Evolutionary conservation across 805 yeast genomes (phyloP), one percentile per base, ranked within the genome.

Genomic region (Candida silvicultrix): DNA sequence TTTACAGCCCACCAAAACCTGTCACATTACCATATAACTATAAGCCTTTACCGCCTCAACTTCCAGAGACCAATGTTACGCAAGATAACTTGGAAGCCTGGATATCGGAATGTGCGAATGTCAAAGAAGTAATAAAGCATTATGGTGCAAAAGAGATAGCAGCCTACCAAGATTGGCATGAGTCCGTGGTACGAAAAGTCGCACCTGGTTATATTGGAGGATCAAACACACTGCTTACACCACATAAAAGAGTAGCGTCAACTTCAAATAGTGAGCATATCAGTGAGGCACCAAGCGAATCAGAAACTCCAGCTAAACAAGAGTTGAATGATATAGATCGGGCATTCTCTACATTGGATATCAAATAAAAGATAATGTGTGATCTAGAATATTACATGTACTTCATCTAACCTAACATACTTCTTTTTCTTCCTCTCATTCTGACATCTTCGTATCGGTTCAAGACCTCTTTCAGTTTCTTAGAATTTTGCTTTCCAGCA

Each of bases 341-440:
- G 25, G 66, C 51, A 10, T 50, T 63, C 43, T 41, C 52, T 21
- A 40, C 42, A 8, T 16, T 54, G 19, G 45, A 44, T 38, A 35
- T 52, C 4, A 18, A 35, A 16, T 39, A 38, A 35, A 41, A 15
- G 31, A 28, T 28, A 28, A 28, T 28, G 31, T 10, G 15, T 10
- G 9, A 6, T 23, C 9, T 5, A 23, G 5, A 23, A 23, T 5
- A 28, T 28, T 28, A 28, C 31, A 28, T 28, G 31, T 28, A 28
- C 12, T 10, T 8, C 16, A 11, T 15, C 53, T 56, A 83, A 16
- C 99, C 99, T 41, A 90, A 67, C 96, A 92, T 88, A 48, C 95
- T 85, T 65, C 99, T 78, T 75, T 94, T 94, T 54, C 99, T 75
- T 1, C 99, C 99, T 60, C 99, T 79, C 69, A 85, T 64, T 57